phyloP scores from a whole-genome alignment of 352 stramenopile species.

The Phytopythium mirpurense region DNA sequence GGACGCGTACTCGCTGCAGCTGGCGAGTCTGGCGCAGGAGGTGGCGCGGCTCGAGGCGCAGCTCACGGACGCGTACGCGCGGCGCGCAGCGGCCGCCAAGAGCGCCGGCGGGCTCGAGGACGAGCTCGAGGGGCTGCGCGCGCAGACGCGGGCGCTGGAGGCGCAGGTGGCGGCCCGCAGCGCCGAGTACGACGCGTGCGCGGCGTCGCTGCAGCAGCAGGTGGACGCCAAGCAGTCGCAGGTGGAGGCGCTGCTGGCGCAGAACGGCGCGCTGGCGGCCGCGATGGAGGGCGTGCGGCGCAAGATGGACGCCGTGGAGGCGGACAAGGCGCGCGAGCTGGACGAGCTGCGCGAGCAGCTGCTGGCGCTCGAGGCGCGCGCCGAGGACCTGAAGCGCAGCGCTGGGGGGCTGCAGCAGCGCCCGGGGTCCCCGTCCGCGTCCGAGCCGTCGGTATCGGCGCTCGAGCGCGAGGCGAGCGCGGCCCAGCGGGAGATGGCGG shows the following conservation, averaged over 20 bases:
- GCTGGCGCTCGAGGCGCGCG: conserved; percentile 33
- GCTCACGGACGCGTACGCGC: conserved; percentile 45
- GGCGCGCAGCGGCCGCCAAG: conserved; percentile 29
- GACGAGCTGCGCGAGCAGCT: conserved; percentile 26
- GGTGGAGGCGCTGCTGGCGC: conserved; percentile 28
- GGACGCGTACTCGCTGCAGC: conserved; percentile 33
- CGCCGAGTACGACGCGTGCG: conserved; percentile 32
- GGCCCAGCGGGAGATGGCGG: conserved; percentile 42
- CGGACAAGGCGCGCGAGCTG: conserved; percentile 33
- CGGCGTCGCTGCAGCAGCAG: conserved; percentile 32
- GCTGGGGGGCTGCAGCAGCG: neutral
- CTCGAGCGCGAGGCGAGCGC: conserved; percentile 36
- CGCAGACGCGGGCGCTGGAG: conserved; percentile 37
- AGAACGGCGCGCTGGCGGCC: conserved; percentile 32
- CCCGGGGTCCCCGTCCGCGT: too few species aligned
- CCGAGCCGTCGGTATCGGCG: conserved; percentile 16
- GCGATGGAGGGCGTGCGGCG: conserved; percentile 30
- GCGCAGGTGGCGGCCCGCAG: conserved; percentile 26
- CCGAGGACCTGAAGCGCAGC: conserved; percentile 21
- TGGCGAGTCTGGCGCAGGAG: conserved; percentile 39
- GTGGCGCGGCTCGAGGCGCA: conserved; percentile 32
- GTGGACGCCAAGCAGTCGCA: conserved; percentile 41
- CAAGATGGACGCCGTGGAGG: conserved; percentile 41
- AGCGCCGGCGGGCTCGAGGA: conserved; percentile 40
- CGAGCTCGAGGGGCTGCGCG: conserved; percentile 32